A percentile compares a stretch with the other conserved stretches of the same genome.
These are phyloP conservation scores for Withania somnifera DNA, from an alignment of 305 asterid genomes.

Conservation along the genomic window DNA sequence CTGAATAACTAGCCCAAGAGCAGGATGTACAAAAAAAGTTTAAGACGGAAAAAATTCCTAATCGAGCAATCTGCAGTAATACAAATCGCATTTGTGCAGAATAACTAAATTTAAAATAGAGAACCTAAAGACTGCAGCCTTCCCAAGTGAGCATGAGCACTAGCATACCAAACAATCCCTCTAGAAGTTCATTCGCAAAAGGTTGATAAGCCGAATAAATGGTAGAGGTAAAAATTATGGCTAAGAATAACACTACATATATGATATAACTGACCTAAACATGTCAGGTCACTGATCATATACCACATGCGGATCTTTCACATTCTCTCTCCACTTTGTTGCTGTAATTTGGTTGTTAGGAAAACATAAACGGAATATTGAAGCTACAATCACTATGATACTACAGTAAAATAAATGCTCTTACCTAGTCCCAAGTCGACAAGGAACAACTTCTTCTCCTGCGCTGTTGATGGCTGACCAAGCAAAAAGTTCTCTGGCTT, in stretches of 20 bases:
- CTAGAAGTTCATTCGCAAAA: slow-evolving; percentile 7
- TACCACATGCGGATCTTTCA: slow-evolving; percentile 8
- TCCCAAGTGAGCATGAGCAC: slow-evolving; percentile 19
- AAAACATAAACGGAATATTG: background rate
- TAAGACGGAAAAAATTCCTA: too few relatives aligned
- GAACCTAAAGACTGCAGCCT: background rate
- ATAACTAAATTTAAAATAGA: background rate
- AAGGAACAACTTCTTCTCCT: slow-evolving; percentile 13
- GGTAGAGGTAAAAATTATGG: background rate
- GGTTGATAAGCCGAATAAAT: background rate
- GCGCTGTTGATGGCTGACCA: slow-evolving; percentile 9
- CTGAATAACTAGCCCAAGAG: background rate
- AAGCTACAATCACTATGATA: background rate
- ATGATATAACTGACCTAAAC: slow-evolving; percentile 8
- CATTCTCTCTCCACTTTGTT: slow-evolving; percentile 9
- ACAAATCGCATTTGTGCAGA: background rate
- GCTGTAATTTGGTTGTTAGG: slow-evolving; percentile 3
- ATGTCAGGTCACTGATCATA: slow-evolving; percentile 15
- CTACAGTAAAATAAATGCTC: background rate
- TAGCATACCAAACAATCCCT: slow-evolving; percentile 19
- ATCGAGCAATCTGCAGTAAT: background rate
- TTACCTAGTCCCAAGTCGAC: slow-evolving; percentile 14
- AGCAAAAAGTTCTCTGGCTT: slow-evolving; percentile 14
- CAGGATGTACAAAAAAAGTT: too few relatives aligned
- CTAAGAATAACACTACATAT: background rate